These are phyloP conservation scores for Caulochytrium protostelioides DNA, from an alignment of 371 early-diverging fungal species.

Conservation along the genomic window DNA sequence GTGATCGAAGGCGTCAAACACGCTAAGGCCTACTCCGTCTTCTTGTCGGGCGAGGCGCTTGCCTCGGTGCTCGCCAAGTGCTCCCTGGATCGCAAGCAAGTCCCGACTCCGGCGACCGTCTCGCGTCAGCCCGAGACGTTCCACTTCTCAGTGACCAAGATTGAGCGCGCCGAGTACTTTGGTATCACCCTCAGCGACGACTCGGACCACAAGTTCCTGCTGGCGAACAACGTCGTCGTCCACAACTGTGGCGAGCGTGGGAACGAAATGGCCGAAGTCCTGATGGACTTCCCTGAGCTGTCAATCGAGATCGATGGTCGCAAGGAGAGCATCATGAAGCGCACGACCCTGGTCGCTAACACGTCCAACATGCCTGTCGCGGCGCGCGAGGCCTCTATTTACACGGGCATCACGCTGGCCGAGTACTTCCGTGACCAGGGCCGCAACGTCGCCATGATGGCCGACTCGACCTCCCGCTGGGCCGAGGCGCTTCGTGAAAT, in stretches of 20 bases:
- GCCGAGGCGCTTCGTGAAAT: constrained; percentile 99
- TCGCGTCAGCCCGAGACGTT: too few relatives aligned
- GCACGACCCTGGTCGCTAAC: constrained; percentile 99
- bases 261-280: constrained; percentile 99
- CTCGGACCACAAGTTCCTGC: constrained; percentile 17
- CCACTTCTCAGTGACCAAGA: too few relatives aligned
- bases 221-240: constrained; percentile 25
- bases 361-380: constrained; percentile 99
- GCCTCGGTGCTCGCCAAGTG: constrained; percentile 3
- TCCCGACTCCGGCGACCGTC: too few relatives aligned
- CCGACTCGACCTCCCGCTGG: constrained; percentile 99
- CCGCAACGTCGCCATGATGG: constrained; percentile 99
- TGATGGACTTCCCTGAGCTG: constrained; percentile 99
- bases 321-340: constrained; percentile 98
- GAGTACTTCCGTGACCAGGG: constrained; percentile 99
- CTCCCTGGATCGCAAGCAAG: constrained; percentile 1
- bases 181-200: constrained; percentile 5
- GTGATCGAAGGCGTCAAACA: background rate
- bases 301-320: constrained; percentile 76
- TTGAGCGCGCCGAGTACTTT: too few relatives aligned
- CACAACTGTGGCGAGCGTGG: constrained; percentile 98
- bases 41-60: constrained; percentile 1
- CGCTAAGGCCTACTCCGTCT: too few relatives aligned
- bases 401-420: constrained; percentile 99
- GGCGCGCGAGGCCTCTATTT: constrained; percentile 99